A percentile compares a stretch with the other conserved stretches of the same genome.
Evolutionary conservation across 768 basidiomycete species (phyloP).

Genomic region (Asterophora lycoperdoides): DNA sequence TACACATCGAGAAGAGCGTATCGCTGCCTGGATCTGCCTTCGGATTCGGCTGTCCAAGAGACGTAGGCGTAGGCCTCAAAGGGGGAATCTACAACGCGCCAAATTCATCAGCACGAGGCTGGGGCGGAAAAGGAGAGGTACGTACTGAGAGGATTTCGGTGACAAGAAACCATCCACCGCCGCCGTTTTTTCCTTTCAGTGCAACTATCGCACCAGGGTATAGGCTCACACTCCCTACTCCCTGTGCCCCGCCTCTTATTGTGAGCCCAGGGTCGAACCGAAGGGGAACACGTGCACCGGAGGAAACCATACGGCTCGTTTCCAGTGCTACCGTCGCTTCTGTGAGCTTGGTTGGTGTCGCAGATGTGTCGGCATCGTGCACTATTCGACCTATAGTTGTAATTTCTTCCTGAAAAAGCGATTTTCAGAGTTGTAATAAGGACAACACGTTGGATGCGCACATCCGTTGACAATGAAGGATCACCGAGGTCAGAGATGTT

Average conservation of each 20-base stretch:
- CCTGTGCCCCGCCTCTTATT: conserved; percentile 59
- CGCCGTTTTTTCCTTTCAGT: conserved; percentile 85
- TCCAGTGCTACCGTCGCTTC: conserved; percentile 78
- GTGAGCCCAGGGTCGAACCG: conserved; percentile 64
- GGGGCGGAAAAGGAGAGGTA: conserved; percentile 4
- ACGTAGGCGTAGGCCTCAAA: conserved; percentile 36
- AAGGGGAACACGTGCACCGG: conserved; percentile 64
- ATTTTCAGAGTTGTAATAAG: conserved; percentile 3
- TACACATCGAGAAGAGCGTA: conserved; percentile 55
- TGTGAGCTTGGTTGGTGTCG: conserved; percentile 57
- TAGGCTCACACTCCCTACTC: conserved; percentile 62
- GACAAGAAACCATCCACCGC: conserved; percentile 82
- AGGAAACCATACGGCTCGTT: conserved; percentile 71
- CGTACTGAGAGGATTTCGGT: conserved; percentile 78
- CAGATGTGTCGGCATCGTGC: conserved; percentile 57
- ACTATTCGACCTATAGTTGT: conserved; percentile 72
- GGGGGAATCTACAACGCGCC: conserved; percentile 55
- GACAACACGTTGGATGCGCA: conserved; percentile 20
- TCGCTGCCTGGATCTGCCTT: conserved; percentile 39
- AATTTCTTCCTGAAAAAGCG: conserved; percentile 48
- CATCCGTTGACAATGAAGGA: conserved; percentile 45
- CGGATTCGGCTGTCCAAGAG: conserved; percentile 22
- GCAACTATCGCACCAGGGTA: conserved; percentile 90
- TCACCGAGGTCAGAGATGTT: conserved; percentile 73
- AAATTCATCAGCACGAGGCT: neutral